Evolutionary conservation across 495 filamentous ascomycete genomes (phyloP).

Genomic region (Staphylotrichum longicolle): DNA sequence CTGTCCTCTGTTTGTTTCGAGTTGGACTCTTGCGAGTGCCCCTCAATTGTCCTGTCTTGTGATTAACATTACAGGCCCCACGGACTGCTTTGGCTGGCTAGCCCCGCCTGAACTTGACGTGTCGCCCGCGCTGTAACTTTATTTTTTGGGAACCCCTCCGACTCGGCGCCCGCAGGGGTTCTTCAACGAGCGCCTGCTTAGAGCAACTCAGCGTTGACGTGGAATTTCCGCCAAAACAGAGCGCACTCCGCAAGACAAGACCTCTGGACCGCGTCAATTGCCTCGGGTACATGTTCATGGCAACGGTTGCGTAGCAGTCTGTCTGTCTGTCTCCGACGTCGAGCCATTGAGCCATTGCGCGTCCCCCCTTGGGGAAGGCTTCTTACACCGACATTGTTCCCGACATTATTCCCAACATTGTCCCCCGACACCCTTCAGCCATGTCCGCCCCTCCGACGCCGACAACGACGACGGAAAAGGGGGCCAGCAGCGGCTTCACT

Average conservation of each 20-base stretch:
- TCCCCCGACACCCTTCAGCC: neutral
- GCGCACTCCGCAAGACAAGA: neutral
- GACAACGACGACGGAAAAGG: conserved; percentile 20
- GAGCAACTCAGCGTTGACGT: neutral
- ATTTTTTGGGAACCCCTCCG: conserved; percentile 6
- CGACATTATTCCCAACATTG: too few species aligned
- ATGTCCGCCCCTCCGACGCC: conserved; percentile 33
- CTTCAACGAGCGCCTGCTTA: neutral
- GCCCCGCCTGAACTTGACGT: too few species aligned
- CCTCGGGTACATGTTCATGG: neutral
- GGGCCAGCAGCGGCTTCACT: conserved; percentile 35
- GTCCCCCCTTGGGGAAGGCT: too few species aligned
- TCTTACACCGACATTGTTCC: too few species aligned
- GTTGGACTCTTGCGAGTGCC: too few species aligned
- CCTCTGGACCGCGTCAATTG: neutral
- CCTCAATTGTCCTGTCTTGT: too few species aligned
- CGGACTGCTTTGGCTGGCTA: too few species aligned
- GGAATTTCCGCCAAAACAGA: neutral
- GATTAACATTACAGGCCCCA: too few species aligned
- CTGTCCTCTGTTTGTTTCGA: too few species aligned
- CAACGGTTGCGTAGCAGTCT: neutral
- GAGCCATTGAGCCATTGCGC: too few species aligned
- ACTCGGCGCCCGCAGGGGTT: conserved; percentile 15
- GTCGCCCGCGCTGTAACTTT: neutral
- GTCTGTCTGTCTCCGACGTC: too few species aligned